These are phyloP conservation scores for Zymoseptoria passerinii DNA, from an alignment of 2,329 filamentous ascomycete genomes.

Conservation along the genomic window DNA sequence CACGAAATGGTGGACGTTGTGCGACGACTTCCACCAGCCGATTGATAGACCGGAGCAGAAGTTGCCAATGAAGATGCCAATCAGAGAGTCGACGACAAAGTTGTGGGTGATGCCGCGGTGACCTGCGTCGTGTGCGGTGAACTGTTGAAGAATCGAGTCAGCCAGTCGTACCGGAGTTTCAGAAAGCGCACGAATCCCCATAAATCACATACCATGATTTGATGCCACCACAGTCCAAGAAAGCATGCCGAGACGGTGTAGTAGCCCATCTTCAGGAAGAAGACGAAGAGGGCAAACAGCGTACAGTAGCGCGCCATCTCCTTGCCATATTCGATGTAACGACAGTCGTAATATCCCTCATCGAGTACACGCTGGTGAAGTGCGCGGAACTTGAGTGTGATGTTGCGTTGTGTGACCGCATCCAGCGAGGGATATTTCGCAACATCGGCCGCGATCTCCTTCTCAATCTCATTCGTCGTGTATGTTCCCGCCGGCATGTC, in stretches of 20 bases:
- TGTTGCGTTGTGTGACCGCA: constrained; percentile 45
- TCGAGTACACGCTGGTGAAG: constrained; percentile 49
- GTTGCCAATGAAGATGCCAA: constrained; percentile 56
- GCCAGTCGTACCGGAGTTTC: background rate
- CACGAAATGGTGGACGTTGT: constrained; percentile 60
- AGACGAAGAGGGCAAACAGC: constrained; percentile 44
- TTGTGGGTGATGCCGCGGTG: constrained; percentile 55
- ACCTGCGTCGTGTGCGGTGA: constrained; percentile 57
- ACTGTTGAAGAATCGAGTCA: constrained; percentile 24
- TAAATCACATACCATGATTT: constrained; percentile 45
- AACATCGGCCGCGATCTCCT: constrained; percentile 33
- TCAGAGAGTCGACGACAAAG: constrained; percentile 50
- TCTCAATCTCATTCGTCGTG: constrained; percentile 29
- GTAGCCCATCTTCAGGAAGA: constrained; percentile 43
- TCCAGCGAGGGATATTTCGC: constrained; percentile 46
- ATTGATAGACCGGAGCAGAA: constrained; percentile 59
- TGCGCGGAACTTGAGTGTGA: constrained; percentile 47
- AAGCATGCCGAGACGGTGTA: constrained; percentile 51
- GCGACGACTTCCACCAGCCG: constrained; percentile 62
- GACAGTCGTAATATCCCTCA: constrained; percentile 51
- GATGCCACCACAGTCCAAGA: constrained; percentile 58
- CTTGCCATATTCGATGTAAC: constrained; percentile 51
- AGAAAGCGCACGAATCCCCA: no score
- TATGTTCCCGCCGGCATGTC: constrained; percentile 23
- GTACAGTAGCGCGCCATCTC: constrained; percentile 50